Base-by-base conservation (phyloP, 148 eudicot genomes). In the Oxyria digyna region DNA sequence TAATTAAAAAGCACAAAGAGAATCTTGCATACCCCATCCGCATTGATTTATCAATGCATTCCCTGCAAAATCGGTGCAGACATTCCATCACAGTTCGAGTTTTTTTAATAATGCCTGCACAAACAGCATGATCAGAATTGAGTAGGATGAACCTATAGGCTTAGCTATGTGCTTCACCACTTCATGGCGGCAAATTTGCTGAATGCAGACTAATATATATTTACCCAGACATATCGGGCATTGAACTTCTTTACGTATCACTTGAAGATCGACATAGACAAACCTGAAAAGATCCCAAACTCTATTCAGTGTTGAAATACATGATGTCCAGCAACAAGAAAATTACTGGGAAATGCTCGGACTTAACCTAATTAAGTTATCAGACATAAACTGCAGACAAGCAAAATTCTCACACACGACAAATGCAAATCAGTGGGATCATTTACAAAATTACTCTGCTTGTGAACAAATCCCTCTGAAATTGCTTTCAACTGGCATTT, bases 11-110 rank as follows among this genome's bases (percentile, higher is more conserved):
- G 32, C 42, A 70, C 42, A 74, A 29, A 7, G 21, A 43, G 45
- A 41, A 29, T 41, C 31, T 38, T 13, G 32, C n/a, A 69, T 88
- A 95, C 99, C 99, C 99, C 73, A 95, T 71, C 67, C 99, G 87
- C 99, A 95, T 95, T 33, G 99, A 91, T 80, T 95, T 95, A 85
- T 95, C 99, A 63, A 95, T 95, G 85, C 99, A 95, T 73, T 95
- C 97, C 76, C 97, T 82, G 78, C 97, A 95, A 78, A 95, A 95
- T 35, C 99, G 96, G 76, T 95, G 99, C 73, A 95, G 81, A 74
- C 99, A 95, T 72, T 84, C 99, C 99, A 95, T 95, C 27, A 95
- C 96, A 17, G 96, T 88, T 82, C 99, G 77, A 23, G 99, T 95
- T 77, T 91, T 95, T 81, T 87, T 80, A 67, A 95, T 91, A 26